Evolutionary conservation across 495 filamentous ascomycete species (phyloP).

Genomic region (Hypoxylon perforatum): DNA sequence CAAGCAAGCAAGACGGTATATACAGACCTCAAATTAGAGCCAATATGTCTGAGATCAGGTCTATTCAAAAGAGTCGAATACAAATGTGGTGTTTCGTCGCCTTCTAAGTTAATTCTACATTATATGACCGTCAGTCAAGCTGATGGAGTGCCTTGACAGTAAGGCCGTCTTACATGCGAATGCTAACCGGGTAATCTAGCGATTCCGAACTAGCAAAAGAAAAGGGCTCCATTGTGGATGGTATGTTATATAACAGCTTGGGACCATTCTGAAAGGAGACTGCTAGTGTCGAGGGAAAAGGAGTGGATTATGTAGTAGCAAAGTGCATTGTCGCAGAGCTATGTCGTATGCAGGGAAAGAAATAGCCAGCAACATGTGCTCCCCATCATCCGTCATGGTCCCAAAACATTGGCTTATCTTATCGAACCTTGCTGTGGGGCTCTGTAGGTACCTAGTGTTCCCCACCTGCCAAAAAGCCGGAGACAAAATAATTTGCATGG

Average conservation of each 20-base stretch:
- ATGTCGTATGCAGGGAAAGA: background rate
- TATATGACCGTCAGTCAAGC: slow-evolving; percentile 13
- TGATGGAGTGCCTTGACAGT: background rate
- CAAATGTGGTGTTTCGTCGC: slow-evolving; percentile 79
- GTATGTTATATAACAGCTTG: slow-evolving; percentile 17
- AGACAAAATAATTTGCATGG: no score
- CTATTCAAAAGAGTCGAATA: slow-evolving; percentile 81
- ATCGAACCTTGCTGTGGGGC: background rate
- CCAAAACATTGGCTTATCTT: background rate
- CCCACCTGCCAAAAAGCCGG: background rate
- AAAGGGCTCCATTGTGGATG: slow-evolving; percentile 82
- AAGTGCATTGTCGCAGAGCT: slow-evolving; percentile 4
- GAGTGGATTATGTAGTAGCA: background rate
- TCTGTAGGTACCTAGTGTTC: background rate
- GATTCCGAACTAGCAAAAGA: slow-evolving; percentile 89
- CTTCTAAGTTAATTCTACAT: slow-evolving; percentile 83
- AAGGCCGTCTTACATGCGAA: slow-evolving; percentile 74
- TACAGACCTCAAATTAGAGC: slow-evolving; percentile 74
- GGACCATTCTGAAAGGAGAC: background rate
- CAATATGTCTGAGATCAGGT: slow-evolving; percentile 84
- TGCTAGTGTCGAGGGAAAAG: background rate
- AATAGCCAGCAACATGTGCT: background rate
- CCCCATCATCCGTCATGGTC: background rate
- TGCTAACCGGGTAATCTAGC: slow-evolving; percentile 79
- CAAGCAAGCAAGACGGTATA: no score